Percentiles rank a stretch among this genome's conserved stretches.
These are phyloP conservation scores for Colletotrichum viniferum DNA, from an alignment of 2,329 filamentous ascomycete genomes.

Conservation along the genomic window DNA sequence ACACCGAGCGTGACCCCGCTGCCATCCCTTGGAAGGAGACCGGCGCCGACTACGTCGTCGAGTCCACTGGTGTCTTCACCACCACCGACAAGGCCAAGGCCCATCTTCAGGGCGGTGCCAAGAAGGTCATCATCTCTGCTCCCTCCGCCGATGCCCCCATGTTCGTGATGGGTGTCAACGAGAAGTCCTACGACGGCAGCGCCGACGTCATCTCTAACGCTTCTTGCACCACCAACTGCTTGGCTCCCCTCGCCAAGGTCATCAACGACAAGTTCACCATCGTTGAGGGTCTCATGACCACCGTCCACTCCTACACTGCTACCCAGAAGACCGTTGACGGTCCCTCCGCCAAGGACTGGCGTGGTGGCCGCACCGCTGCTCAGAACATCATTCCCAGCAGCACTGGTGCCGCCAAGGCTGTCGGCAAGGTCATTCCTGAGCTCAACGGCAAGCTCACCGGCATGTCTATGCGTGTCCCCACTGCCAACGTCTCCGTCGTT, in stretches of 20 bases:
- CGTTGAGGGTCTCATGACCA: slow-evolving; percentile 99
- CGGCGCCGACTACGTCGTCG: slow-evolving; percentile 91
- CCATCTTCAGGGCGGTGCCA: slow-evolving; percentile 95
- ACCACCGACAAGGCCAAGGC: slow-evolving; percentile 94
- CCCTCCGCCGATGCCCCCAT: slow-evolving; percentile 96
- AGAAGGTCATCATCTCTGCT: slow-evolving; percentile 96
- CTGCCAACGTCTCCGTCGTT: slow-evolving; percentile 98
- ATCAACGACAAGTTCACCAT: slow-evolving; percentile 98
- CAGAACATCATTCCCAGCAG: slow-evolving; percentile 99
- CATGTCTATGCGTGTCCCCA: slow-evolving; percentile 99
- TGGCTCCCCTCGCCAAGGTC: slow-evolving; percentile 99
- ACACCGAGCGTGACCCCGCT: slow-evolving; percentile 88
- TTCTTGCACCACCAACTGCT: slow-evolving; percentile 99
- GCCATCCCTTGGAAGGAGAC: slow-evolving; percentile 89
- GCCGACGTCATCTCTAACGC: slow-evolving; percentile 97
- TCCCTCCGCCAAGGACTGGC: slow-evolving; percentile 98
- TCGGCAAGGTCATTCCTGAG: slow-evolving; percentile 98
- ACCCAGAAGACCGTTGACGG: slow-evolving; percentile 99
- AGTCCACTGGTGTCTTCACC: slow-evolving; percentile 99
- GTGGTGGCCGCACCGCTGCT: slow-evolving; percentile 97
- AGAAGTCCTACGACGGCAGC: slow-evolving; percentile 89
- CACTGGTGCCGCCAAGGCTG: slow-evolving; percentile 99
- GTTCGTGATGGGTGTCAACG: slow-evolving; percentile 99
- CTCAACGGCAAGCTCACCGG: slow-evolving; percentile 99
- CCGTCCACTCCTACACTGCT: slow-evolving; percentile 99